Conservation (phyloP, 768 basidiomycete species). For the Pisolithus albus region DNA sequence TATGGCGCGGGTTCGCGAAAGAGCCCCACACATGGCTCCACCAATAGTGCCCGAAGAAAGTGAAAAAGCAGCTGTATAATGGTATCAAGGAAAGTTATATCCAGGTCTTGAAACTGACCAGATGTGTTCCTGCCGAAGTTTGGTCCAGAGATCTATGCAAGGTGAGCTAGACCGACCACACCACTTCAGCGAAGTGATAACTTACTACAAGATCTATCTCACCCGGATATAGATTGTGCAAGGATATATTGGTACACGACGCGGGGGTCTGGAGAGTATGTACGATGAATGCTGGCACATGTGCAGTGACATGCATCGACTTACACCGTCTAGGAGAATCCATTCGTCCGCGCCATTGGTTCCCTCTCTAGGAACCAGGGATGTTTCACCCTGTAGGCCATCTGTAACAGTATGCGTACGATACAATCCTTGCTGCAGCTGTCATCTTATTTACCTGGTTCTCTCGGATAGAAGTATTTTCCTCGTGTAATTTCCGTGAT, state of each 20-base stretch:
- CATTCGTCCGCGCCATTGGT: constrained; percentile 82
- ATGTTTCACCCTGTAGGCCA: constrained; percentile 68
- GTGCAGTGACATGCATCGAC: constrained; percentile 15
- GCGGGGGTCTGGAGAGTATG: constrained; percentile 63
- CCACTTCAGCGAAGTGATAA: constrained; percentile 11
- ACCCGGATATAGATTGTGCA: constrained; percentile 82
- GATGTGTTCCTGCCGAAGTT: constrained; percentile 84
- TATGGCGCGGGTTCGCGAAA: constrained; percentile 68
- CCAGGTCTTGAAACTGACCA: constrained; percentile 29
- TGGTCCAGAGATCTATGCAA: constrained; percentile 68
- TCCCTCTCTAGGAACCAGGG: constrained; percentile 53
- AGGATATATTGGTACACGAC: constrained; percentile 83
- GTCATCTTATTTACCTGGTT: constrained; percentile 34
- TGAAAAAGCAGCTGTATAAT: constrained; percentile 63
- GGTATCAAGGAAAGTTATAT: not conserved
- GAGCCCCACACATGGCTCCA: constrained; percentile 75
- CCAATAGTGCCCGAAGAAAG: constrained; percentile 92
- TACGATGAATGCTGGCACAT: constrained; percentile 1
- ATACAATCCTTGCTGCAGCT: not conserved
- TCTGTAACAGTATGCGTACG: constrained; percentile 4
- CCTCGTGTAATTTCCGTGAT: constrained; percentile 69
- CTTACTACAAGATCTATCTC: constrained; percentile 85
- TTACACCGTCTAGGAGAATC: constrained; percentile 82
- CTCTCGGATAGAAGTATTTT: constrained; percentile 68
- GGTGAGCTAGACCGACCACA: not conserved